A percentile compares a stretch with the other conserved stretches of the same genome.
Conservation (phyloP, 495 filamentous ascomycete species). For the Penicillium roqueforti region DNA sequence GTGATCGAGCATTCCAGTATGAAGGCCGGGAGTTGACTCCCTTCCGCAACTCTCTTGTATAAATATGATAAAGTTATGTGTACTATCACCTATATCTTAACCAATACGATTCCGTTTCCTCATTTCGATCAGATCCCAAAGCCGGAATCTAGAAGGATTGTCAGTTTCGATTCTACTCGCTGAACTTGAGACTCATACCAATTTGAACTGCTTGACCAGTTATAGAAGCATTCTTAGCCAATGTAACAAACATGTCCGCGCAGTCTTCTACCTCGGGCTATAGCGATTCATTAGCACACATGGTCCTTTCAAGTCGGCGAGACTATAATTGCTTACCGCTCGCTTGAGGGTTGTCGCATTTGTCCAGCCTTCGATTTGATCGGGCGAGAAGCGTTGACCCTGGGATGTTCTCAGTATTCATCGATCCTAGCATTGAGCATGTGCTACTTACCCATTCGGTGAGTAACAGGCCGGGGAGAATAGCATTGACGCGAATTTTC, state of each 20-base stretch:
- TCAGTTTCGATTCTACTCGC: slow-evolving; percentile 3
- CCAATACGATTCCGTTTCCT: slow-evolving; percentile 17
- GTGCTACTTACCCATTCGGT: slow-evolving; percentile 63
- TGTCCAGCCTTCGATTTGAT: slow-evolving; percentile 36
- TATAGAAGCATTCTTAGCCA: slow-evolving; percentile 55
- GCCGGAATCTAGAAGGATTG: slow-evolving; percentile 31
- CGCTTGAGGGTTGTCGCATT: slow-evolving; percentile 41
- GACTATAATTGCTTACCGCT: slow-evolving; percentile 28
- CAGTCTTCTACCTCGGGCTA: slow-evolving; percentile 55
- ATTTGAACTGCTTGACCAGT: slow-evolving; percentile 52
- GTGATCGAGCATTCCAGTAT: slow-evolving; percentile 28
- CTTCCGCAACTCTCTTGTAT: slow-evolving; percentile 39
- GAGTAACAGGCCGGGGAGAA: slow-evolving; percentile 61
- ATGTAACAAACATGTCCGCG: slow-evolving; percentile 48
- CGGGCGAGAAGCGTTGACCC: slow-evolving; percentile 44
- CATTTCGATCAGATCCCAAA: slow-evolving; percentile 25
- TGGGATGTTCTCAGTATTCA: slow-evolving; percentile 15
- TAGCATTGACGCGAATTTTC: slow-evolving; percentile 64
- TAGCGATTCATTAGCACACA: slow-evolving; percentile 11
- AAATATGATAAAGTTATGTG: slow-evolving; percentile 8
- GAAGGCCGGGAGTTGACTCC: slow-evolving; percentile 28
- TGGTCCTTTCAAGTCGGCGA: background rate
- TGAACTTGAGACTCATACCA: slow-evolving; percentile 33
- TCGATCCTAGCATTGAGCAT: background rate
- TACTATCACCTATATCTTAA: slow-evolving; percentile 18